Evolutionary conservation across 2,329 filamentous ascomycete species (phyloP).

Genomic region (Lachnellula occidentalis): DNA sequence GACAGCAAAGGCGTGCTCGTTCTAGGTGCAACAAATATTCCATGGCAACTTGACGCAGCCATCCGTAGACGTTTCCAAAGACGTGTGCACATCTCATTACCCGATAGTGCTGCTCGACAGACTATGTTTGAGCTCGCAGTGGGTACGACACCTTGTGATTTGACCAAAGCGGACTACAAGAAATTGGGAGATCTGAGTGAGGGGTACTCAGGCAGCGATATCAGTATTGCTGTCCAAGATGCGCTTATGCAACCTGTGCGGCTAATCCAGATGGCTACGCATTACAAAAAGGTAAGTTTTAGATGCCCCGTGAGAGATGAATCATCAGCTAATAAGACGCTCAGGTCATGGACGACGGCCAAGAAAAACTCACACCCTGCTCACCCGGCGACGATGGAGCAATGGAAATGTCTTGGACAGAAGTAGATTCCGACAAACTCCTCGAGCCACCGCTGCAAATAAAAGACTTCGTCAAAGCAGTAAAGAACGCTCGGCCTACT

Average conservation of each 20-base stretch:
- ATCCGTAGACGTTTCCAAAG: conserved; percentile 95
- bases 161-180: conserved; percentile 72
- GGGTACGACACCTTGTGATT: conserved; percentile 84
- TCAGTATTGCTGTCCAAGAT: conserved; percentile 90
- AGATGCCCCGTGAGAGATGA: not conserved
- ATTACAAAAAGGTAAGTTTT: conserved; percentile 78
- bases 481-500: conserved; percentile 82
- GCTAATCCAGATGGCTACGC: conserved; percentile 94
- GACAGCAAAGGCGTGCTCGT: conserved; percentile 93
- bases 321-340: conserved; percentile 3
- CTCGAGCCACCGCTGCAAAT: conserved; percentile 80
- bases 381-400: conserved; percentile 84
- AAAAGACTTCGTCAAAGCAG: conserved; percentile 90
- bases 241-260: conserved; percentile 96
- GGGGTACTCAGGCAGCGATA: conserved; percentile 94
- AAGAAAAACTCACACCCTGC: conserved; percentile 75
- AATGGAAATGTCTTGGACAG: conserved; percentile 89
- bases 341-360: conserved; percentile 65
- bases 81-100: conserved; percentile 90
- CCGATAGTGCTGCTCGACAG: conserved; percentile 79
- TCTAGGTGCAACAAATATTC: conserved; percentile 94
- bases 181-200: conserved; percentile 77
- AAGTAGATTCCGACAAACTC: conserved; percentile 76
- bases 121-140: conserved; percentile 80
- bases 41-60: conserved; percentile 95